These are phyloP conservation scores for Botryosphaeria agaves DNA, from an alignment of 2,329 filamentous ascomycete genomes.

Conservation along the genomic window DNA sequence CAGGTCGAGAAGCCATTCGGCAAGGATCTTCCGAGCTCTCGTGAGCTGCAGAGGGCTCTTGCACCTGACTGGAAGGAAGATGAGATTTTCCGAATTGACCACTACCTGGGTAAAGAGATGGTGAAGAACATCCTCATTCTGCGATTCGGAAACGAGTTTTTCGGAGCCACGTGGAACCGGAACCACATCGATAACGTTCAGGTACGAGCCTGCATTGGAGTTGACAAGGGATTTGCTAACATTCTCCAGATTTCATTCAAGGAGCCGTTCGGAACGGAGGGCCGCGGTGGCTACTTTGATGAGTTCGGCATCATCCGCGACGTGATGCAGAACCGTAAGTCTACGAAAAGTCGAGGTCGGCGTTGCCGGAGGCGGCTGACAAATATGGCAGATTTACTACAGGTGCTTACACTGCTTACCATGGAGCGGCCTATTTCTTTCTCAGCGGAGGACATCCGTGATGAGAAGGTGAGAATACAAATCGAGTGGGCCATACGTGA, in stretches of 20 bases:
- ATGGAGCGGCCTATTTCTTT: constrained; percentile 99
- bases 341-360: background rate
- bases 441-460: constrained; percentile 92
- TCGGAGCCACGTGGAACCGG: constrained; percentile 96
- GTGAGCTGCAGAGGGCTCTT: constrained; percentile 85
- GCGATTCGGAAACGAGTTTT: constrained; percentile 96
- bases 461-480: constrained; percentile 79
- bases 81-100: constrained; percentile 97
- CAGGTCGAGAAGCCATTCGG: constrained; percentile 99
- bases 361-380: constrained; percentile 3
- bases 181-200: constrained; percentile 99
- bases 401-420: constrained; percentile 86
- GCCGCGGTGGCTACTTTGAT: constrained; percentile 95
- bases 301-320: constrained; percentile 99
- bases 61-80: constrained; percentile 98
- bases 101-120: constrained; percentile 99
- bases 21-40: constrained; percentile 86
- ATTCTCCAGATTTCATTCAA: constrained; percentile 71
- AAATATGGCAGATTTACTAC: constrained; percentile 52
- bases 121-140: constrained; percentile 99
- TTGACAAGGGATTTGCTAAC: background rate
- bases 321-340: constrained; percentile 91
- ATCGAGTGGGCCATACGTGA: constrained; percentile 2
- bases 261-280: constrained; percentile 96
- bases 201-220: constrained; percentile 23